A percentile compares a stretch with the other conserved stretches of the same genome.
Evolutionary conservation across 768 basidiomycete genomes (phyloP).

Genomic region (Mycena kentingensis): DNA sequence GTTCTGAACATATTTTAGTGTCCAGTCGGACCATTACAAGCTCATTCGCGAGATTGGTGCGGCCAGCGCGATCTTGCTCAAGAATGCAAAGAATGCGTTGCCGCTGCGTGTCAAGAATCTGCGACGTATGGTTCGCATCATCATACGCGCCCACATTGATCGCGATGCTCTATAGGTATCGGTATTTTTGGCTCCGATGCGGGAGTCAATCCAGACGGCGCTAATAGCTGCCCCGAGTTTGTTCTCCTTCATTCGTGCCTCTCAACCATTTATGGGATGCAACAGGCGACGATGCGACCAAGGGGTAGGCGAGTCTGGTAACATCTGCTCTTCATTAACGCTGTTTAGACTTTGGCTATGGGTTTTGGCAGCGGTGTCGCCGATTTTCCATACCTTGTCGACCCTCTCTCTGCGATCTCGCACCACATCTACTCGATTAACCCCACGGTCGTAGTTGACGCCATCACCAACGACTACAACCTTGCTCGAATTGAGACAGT

Average conservation of each 20-base stretch:
- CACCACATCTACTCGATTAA: slow-evolving; percentile 27
- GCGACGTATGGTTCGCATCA: slow-evolving; percentile 23
- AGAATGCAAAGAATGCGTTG: slow-evolving; percentile 50
- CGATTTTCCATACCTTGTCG: slow-evolving; percentile 32
- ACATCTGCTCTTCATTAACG: no score
- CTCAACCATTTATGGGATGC: neutral
- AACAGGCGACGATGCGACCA: slow-evolving; percentile 33
- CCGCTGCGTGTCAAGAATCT: slow-evolving; percentile 43
- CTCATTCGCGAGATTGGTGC: slow-evolving; percentile 60
- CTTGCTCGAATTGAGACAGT: slow-evolving; percentile 25
- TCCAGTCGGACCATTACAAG: slow-evolving; percentile 28
- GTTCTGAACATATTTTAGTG: neutral
- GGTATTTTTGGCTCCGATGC: slow-evolving; percentile 44
- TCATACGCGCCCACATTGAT: neutral
- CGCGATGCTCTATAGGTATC: slow-evolving; percentile 27
- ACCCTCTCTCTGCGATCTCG: slow-evolving; percentile 14
- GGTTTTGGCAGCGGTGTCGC: slow-evolving; percentile 49
- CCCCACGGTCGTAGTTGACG: slow-evolving; percentile 2
- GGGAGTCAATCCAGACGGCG: slow-evolving; percentile 36
- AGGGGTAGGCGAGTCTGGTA: no score
- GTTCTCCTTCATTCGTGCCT: slow-evolving; percentile 15
- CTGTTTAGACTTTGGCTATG: slow-evolving; percentile 46
- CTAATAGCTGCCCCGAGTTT: slow-evolving; percentile 37
- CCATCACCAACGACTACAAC: slow-evolving; percentile 33
- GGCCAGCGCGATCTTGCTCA: slow-evolving; percentile 62